These are phyloP conservation scores for Talaromyces sp. DNA, from an alignment of 2,329 filamentous ascomycete species.

Conservation along the genomic window DNA sequence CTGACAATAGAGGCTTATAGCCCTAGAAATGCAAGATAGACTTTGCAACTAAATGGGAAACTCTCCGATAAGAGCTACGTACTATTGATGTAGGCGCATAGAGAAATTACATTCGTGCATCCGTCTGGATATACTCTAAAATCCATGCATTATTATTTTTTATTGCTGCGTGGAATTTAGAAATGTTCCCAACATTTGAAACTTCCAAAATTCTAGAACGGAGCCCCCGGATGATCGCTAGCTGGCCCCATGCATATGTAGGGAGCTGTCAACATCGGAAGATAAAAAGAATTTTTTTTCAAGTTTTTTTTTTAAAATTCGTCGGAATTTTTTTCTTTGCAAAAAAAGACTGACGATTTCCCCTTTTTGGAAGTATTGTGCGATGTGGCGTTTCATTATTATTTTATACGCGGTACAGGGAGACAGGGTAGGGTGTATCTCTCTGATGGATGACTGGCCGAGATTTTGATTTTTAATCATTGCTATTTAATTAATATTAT, in stretches of 20 bases:
- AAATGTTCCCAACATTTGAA: not conserved
- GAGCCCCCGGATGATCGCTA: not conserved
- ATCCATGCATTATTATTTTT: not conserved
- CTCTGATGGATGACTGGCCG: not conserved
- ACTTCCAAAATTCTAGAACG: not conserved
- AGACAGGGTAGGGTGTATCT: no score
- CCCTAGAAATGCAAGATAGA: not conserved
- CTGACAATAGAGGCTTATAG: not conserved
- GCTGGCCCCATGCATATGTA: no score
- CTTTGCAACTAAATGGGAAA: not conserved
- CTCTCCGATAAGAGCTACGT: not conserved
- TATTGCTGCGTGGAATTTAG: no score
- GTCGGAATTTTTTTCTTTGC: not conserved
- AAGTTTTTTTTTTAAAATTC: no score
- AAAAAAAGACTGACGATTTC: not conserved
- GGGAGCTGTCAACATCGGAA: not conserved
- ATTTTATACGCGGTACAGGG: no score
- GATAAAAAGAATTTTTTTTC: not conserved
- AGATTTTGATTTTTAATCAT: no score
- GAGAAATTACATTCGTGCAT: not conserved
- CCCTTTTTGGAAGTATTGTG: not conserved
- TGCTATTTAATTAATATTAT: no score
- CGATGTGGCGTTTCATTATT: not conserved
- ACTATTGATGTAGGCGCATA: not conserved
- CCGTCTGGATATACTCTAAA: not conserved